Base-by-base conservation (phyloP, 148 eudicot species). In the Cornus florida region DNA sequence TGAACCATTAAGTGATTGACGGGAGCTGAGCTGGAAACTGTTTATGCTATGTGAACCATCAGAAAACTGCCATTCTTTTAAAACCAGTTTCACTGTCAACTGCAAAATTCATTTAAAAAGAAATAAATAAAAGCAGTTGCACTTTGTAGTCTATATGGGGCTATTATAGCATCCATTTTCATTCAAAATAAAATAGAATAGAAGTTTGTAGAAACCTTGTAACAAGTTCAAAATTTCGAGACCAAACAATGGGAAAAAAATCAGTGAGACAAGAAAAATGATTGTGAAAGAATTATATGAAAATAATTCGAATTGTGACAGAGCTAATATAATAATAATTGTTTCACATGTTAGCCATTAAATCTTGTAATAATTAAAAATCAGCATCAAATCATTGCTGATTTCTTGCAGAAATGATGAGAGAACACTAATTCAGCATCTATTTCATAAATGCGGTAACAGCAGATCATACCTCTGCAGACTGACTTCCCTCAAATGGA, bases 21-120 rank as follows among this genome's bases (percentile, higher is more conserved):
- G 94, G 79, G 91, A 79, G 74, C 86, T 82, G 75, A 83, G 82
- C 78, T 68, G 83, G 53, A 84, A 74, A 73, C 80, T 77, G 73
- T 79, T 76, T 35, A 76, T 48, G 83, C 87, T 91, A 82, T 88
- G 88, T 74, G 93, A 90, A 76, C 98, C 99, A 85, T 92, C 95
- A 4, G 98, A 78, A 83, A 94, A 92, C 78, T 89, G 99, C 99
- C 99, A 96, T 79, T 96, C 99, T 84, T 92, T 94, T 39, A 94
- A 72, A 43, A 90, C 85, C 78, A 96, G 93, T 77, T 82, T 86
- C 89, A 96, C 95, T 10, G 53, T 84, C 88, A 96, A 84, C 99
- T 96, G 93, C 86, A 88, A 74, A 76, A 28, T 59, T 81, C 10
- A 74, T 60, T 70, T 70, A 53, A 53, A 53, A 14, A 20, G 22